Conservation (phyloP, 2,329 filamentous ascomycete species). For the Trichoderma endophyticum region DNA sequence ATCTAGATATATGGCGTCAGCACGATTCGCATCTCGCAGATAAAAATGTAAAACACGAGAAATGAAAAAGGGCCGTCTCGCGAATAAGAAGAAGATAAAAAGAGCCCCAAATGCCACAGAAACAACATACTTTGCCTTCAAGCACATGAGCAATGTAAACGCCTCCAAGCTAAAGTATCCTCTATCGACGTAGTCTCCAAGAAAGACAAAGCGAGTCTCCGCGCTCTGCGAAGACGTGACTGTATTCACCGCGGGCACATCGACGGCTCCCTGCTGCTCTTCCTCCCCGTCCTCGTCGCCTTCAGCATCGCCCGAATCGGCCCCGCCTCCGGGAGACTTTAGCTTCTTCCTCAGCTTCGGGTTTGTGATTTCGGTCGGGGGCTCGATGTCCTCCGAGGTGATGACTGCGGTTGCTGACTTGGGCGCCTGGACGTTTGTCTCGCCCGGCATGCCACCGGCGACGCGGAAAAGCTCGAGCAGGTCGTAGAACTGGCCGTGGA, state of each 20-base stretch:
- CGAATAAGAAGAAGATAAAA: not conserved
- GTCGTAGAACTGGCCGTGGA: constrained; percentile 98
- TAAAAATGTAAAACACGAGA: not conserved
- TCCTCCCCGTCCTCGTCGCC: constrained; percentile 46
- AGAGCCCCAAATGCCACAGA: not conserved
- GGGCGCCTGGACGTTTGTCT: constrained; percentile 66
- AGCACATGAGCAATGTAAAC: constrained; percentile 92
- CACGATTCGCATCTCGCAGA: constrained; percentile 12
- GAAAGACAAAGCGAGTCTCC: constrained; percentile 57
- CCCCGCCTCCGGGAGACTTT: constrained; percentile 43
- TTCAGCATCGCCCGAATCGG: constrained; percentile 50
- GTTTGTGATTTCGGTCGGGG: constrained; percentile 82
- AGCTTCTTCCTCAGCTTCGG: constrained; percentile 85
- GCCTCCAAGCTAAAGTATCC: constrained; percentile 98
- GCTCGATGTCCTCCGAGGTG: constrained; percentile 87
- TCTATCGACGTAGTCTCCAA: constrained; percentile 94
- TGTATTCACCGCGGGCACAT: constrained; percentile 21
- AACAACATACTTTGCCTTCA: constrained; percentile 64
- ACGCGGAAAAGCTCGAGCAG: constrained; percentile 95
- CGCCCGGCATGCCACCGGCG: constrained; percentile 92
- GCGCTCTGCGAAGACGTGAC: constrained; percentile 44
- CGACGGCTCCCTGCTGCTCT: constrained; percentile 24
- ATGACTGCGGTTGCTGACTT: constrained; percentile 71
- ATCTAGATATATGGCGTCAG: constrained; percentile 50
- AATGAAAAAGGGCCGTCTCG: not conserved